Percentiles rank a stretch among this genome's conserved stretches.
These are phyloP conservation scores for Kuraishia borneana DNA, from an alignment of 805 yeast species.

Conservation along the genomic window DNA sequence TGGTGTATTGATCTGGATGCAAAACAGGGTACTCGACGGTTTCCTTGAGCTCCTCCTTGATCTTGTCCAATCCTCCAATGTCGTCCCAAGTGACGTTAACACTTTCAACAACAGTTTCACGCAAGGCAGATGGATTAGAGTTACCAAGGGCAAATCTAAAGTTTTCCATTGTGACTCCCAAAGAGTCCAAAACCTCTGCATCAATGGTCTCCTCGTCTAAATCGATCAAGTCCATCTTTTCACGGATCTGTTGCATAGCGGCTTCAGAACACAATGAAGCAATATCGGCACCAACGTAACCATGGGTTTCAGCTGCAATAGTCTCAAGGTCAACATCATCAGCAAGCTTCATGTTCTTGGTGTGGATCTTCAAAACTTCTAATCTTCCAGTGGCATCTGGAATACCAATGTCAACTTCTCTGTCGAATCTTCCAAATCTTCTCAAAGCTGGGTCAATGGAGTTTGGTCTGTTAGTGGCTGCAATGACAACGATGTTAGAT, in stretches of 20 bases:
- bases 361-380: conserved; percentile 93
- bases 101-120: conserved; percentile 98
- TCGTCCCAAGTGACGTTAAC: conserved; percentile 99
- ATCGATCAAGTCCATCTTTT: conserved; percentile 96
- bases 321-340: conserved; percentile 94
- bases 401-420: conserved; percentile 81
- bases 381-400: conserved; percentile 99
- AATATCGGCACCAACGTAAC: conserved; percentile 98
- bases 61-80: conserved; percentile 95
- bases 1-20: conserved; percentile 97
- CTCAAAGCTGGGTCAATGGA: conserved; percentile 79
- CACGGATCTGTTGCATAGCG: conserved; percentile 99
- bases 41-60: conserved; percentile 94
- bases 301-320: conserved; percentile 96
- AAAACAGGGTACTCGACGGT: conserved; percentile 98
- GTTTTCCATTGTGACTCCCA: conserved; percentile 98
- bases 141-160: conserved; percentile 95
- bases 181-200: conserved; percentile 90
- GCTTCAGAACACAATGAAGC: conserved; percentile 99
- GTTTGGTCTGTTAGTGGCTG: conserved; percentile 89
- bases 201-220: conserved; percentile 94
- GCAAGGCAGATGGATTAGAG: conserved; percentile 96
- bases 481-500: conserved; percentile 94
- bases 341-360: conserved; percentile 94
- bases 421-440: conserved; percentile 77